Percentiles rank a stretch among this genome's conserved stretches.
Conservation (phyloP, 257 asterid genomes). For the Solanum tarapatanum region DNA sequence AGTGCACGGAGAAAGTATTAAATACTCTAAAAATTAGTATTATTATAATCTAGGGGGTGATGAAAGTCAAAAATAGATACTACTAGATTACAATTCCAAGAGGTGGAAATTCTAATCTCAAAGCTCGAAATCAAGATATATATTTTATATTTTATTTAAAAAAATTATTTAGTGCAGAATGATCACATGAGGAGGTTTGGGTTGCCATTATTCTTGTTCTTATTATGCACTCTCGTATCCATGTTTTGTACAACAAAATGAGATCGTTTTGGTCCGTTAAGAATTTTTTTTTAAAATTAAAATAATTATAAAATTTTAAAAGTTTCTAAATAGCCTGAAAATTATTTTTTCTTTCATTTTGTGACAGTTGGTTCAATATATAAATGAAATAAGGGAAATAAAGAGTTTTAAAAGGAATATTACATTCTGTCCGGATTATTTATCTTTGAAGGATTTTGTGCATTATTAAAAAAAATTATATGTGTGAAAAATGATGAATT, state of each 20-base stretch:
- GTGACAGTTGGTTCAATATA: background rate
- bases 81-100: conserved; percentile 22
- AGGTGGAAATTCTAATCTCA: conserved; percentile 42
- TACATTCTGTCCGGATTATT: background rate
- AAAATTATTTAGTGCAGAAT: conserved; percentile 18
- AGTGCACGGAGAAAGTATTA: too few species aligned
- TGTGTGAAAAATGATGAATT: too few species aligned
- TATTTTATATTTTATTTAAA: background rate
- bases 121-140: conserved; percentile 34
- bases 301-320: too few species aligned
- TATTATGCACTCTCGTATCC: background rate
- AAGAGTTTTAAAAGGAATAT: background rate
- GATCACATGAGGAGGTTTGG: conserved; percentile 31
- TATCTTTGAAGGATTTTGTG: background rate
- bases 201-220: background rate
- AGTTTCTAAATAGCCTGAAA: background rate
- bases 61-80: conserved; percentile 35
- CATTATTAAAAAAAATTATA: background rate
- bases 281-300: too few species aligned
- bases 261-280: background rate
- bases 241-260: background rate
- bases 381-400: background rate
- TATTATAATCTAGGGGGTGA: background rate
- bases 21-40: background rate
- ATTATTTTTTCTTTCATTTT: background rate